Evolutionary conservation across 2,329 filamentous ascomycete genomes (phyloP).

Genomic region (Hirsutella rhossiliensis): DNA sequence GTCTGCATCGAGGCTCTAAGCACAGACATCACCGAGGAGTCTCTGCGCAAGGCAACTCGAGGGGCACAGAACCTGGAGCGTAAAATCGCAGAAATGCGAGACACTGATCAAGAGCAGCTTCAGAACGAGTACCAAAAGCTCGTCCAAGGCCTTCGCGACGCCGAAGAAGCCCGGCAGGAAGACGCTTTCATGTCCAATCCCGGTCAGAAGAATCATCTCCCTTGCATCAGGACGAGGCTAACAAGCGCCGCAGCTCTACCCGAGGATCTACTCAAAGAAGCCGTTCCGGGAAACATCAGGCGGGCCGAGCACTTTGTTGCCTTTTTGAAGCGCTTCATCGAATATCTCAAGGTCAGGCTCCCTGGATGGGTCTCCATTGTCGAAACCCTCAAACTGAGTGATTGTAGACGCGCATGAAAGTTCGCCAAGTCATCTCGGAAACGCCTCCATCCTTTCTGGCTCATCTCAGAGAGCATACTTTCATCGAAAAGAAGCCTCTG

Average conservation of each 20-base stretch:
- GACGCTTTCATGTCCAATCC: conserved; percentile 97
- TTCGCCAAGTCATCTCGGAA: conserved; percentile 92
- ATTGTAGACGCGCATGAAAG: conserved; percentile 82
- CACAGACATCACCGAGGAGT: conserved; percentile 94
- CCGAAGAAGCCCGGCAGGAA: conserved; percentile 81
- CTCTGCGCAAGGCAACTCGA: conserved; percentile 76
- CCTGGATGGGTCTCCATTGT: neutral
- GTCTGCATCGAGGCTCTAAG: conserved; percentile 97
- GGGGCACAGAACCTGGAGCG: conserved; percentile 84
- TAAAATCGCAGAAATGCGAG: conserved; percentile 88
- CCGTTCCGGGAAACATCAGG: conserved; percentile 90
- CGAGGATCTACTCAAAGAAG: conserved; percentile 88
- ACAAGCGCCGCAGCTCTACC: conserved; percentile 52
- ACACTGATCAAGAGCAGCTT: conserved; percentile 87
- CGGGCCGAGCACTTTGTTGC: conserved; percentile 92
- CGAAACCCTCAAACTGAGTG: neutral
- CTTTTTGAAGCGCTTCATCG: conserved; percentile 92
- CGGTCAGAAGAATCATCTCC: conserved; percentile 20
- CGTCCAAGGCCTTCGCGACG: conserved; percentile 79
- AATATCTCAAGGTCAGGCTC: conserved; percentile 64
- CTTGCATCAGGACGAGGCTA: conserved; percentile 3
- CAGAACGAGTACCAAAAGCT: conserved; percentile 94
- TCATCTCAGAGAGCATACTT: conserved; percentile 90
- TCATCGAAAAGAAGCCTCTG: conserved; percentile 92
- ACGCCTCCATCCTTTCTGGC: conserved; percentile 88